Evolutionary conservation across 1,284 basidiomycete genomes (phyloP).

Genomic region (Trichosporon inkin): DNA sequence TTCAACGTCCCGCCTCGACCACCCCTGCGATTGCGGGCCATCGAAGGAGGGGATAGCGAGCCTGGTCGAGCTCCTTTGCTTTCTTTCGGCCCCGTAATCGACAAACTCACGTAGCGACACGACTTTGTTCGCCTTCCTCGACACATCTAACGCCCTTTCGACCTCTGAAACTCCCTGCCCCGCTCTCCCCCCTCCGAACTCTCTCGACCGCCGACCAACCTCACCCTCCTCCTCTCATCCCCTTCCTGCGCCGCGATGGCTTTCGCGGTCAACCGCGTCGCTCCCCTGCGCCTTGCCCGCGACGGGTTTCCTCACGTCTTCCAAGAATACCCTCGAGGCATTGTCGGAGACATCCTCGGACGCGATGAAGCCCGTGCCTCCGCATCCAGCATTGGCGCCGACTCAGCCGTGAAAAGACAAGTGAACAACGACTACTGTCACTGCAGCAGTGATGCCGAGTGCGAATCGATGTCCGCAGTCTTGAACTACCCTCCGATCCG

Average conservation of each 20-base stretch:
- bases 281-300: not conserved
- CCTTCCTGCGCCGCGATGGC: not conserved
- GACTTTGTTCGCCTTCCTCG: not conserved
- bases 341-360: not conserved
- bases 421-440: not conserved
- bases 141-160: not conserved
- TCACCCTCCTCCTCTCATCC: not conserved
- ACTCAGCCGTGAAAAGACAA: not conserved
- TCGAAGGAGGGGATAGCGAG: constrained; percentile 4
- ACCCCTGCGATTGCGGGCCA: not conserved
- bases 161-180: not conserved
- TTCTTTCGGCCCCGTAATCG: constrained; percentile 5
- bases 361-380: not conserved
- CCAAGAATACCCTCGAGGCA: not conserved
- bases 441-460: constrained; percentile 2
- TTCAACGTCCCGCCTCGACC: constrained; percentile 3
- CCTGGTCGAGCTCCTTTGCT: constrained; percentile 6
- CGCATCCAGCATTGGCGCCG: not conserved
- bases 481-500: not conserved
- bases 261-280: not conserved
- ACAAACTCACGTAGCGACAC: constrained; percentile 1
- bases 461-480: constrained; percentile 3
- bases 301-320: not conserved
- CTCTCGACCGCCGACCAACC: not conserved
- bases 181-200: not conserved